Base-by-base conservation (phyloP, 257 asterid species). In the Nicotiana knightiana region DNA sequence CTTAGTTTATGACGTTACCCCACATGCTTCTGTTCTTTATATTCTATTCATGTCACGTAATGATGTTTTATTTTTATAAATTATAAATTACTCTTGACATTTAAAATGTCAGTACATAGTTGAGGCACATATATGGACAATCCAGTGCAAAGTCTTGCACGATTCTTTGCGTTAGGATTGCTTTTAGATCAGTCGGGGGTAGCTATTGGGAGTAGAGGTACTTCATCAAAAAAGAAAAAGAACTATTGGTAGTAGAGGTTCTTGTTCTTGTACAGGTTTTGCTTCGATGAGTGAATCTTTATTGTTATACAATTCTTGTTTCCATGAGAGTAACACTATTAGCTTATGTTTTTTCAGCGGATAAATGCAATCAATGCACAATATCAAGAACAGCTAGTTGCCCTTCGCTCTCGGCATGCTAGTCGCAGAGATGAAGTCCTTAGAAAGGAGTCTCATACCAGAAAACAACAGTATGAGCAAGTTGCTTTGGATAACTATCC, bases 381-480 rank as follows among this genome's bases (percentile, higher is more conserved):
- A 82, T 90, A 91, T 67, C 92, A 93, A 61, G 97, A 92, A 85
- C 97, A 89, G 80, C 87, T 92, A 64, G 80, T 83, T 24, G 90
- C 91, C 30, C 93, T 93, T 77, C 90, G 97, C 24, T 83, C 91
- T 57, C 89, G 76, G 61, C 97, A 93, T 81, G 90, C 92, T 57
- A 87, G 73, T 83, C 89, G 86, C 81, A 89, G 93, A 85, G 97
- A 92, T 48, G 97, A 92, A 81, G 81, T 91, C 82, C 91, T 92
- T 18, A 84, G 88, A 24, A 88, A 88, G 82, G 97, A 93, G 88
- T 93, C 93, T 70, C 95, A 89, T 53, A 87, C 90, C 53, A 91
- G 96, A 85, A 89, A 85, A 48, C 93, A 89, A 83, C 93, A 87
- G 46, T 91, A 90, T 86, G 92, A 92, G 86, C 93, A 89, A 87